Evolutionary conservation across 495 filamentous ascomycete species (phyloP), one percentile per base, ranked within the genome.

Genomic region (Podospora fimiseda): DNA sequence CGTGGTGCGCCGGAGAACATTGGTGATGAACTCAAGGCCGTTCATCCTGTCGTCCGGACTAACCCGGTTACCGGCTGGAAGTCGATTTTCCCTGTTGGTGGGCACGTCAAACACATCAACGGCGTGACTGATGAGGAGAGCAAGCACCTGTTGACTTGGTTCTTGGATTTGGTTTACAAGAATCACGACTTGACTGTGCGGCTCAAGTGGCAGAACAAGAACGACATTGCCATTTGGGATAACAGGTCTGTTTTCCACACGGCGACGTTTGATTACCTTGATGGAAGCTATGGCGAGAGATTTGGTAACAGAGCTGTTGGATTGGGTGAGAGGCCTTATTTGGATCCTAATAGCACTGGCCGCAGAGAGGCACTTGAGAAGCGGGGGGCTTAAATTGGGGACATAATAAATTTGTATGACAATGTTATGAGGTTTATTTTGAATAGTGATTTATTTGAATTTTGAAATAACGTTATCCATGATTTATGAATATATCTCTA

Each of bases 31-130:
- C 64, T 90, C 3, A 75, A 62, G 15, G 82, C 85, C 0, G 63
- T 81, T 13, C 86, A 90, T 52, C 83, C 85, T 0, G 80, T 89
- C 2, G 74, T 90, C 14, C 79, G 87, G 9, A 90, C 86, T 9
- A 88, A 90, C 57, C 88, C 88, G 0, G 82, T 89, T 0, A 88
- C 85, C 0, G 86, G 86, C 0, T 90, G 87, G 85, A 90, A 91
- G 61, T 76, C 69, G 16, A 67, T 91, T 16, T 90, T 81, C 60
- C 80, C 79, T 5, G 75, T 84, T 39, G 82, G 83, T 24, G 70
- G 74, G 11, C 84, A 87, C 60, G 72, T 80, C 7, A 69, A 75
- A 45, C 70, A 78, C 20, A 84, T 90, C 65, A 84, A 88, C 61
- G 86, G 75, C 1, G 50, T 91, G 8, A 78, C 77, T 0, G 71